Base-by-base conservation (phyloP, 345 rosid species). In the Gossypium anomalum region DNA sequence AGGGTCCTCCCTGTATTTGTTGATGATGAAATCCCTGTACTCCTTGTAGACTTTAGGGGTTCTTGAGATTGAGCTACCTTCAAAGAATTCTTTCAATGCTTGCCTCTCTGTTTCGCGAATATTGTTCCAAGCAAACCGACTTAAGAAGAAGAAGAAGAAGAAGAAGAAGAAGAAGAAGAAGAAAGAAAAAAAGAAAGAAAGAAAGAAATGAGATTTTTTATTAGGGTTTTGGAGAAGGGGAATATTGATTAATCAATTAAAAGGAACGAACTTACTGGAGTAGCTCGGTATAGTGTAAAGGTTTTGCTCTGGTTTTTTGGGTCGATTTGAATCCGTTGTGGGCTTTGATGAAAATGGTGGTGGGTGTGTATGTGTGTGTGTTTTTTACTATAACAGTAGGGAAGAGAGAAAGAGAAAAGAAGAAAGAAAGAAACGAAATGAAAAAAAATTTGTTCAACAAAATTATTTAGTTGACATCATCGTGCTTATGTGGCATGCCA, bases 41-140 rank as follows among this genome's bases (percentile, higher is more conserved):
- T 95, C 99, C 76, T 91, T 90, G 92, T 95, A 95, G n/a, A 95
- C 82, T 81, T 86, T 92, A 1, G 97, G 97, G 9, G 96, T 93
- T 79, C 97, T 84, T 7, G 93, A 89, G 62, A 93, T 87, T 17
- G 99, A 93, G 82, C 86, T 87, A 58, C 90, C 92, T 61, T 84
- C 92, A 82, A 91, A 95, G 84, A 93, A 93, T 75, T 93, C 98
- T 66, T 78, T 84, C 60, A 95, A 78, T 23, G 87, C 91, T 41
- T 68, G 79, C 78, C 90, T 81, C 83, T 95, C 97, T 2, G 84
- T 89, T 73, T 91, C 90, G 27, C 93, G 97, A 49, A 95, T 93
- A 51, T 93, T 94, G 75, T 86, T 90, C 99, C 99, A 95, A 41
- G 84, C 67, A 78, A 95, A 95, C 98, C 97, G 93, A 80, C 93